These are phyloP conservation scores for Eucalyptus lansdowneana DNA, from an alignment of 345 rosid genomes.

Conservation along the genomic window DNA sequence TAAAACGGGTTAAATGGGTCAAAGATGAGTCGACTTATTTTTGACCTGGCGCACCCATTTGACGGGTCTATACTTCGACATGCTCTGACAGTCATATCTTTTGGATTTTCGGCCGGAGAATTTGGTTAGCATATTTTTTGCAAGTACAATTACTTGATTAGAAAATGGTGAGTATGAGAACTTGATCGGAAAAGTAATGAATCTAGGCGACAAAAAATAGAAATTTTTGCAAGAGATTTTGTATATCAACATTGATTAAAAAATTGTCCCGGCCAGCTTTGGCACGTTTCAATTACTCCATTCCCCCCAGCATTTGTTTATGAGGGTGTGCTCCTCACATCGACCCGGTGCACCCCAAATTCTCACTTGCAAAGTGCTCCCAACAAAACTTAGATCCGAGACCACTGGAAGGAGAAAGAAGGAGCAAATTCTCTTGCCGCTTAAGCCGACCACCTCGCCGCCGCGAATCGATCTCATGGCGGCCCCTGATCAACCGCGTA, in stretches of 20 bases:
- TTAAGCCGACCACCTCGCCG: not conserved
- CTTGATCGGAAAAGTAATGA: not conserved
- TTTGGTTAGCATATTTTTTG: not conserved
- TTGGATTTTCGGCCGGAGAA: not conserved
- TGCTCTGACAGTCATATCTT: not conserved
- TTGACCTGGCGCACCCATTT: too few species aligned
- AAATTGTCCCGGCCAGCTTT: not conserved
- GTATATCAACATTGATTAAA: not conserved
- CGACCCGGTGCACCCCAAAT: rapidly evolving
- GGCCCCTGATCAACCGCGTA: not conserved
- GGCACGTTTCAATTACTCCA: not conserved
- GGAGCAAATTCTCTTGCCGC: not conserved
- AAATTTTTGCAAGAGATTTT: not conserved
- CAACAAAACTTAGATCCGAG: rapidly evolving
- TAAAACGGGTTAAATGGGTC: rapidly evolving
- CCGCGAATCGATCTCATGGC: not conserved
- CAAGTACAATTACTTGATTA: not conserved
- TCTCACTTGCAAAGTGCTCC: not conserved
- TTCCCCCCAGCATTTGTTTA: not conserved
- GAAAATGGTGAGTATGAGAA: not conserved
- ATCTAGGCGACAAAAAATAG: not conserved
- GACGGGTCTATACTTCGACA: not conserved
- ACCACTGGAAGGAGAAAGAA: not conserved
- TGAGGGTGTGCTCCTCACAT: not conserved
- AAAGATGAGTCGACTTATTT: too few species aligned